Base-by-base conservation (phyloP, 2,329 filamentous ascomycete species). In the Claviceps arundinis region DNA sequence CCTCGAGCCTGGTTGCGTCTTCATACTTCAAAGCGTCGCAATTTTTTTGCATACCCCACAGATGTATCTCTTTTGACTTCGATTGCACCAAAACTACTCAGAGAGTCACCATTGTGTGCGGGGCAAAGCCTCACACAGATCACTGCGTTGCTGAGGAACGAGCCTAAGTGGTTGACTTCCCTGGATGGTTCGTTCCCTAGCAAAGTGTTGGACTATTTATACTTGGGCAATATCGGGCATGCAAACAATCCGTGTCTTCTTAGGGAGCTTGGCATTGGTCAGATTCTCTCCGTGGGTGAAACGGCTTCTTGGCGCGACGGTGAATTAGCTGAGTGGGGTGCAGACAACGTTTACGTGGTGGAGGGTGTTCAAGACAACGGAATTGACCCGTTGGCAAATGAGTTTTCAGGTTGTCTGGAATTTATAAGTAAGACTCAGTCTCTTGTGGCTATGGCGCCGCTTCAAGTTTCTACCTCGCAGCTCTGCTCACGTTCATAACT, bases 341-440 rank as follows among this genome's bases (percentile, higher is more conserved):
- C 70, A 11, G 84, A 91, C 38, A 93, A 94, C 58, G 71, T 95
- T 17, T 81, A 93, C 63, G 78, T 84, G 59, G 79, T 98, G 37
- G 83, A 91, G 62, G 80, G 85, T 14, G 88, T 98, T 5, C 93
- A 97, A 64, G 93, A 98, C 63, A 98, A 98, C 62, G 93, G 93
- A 4, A 93, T 97, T 55, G 93, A 98, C 67, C 85, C 90, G 4
- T 70, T 98, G 60, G 94, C 84, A 37, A 80, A 85, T 37, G 87
- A 96, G 58, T 95, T 97, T 67, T 78, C 82, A 59, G 77, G 84
- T 41, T 97, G 91, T 63, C 74, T 98, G 46, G 81, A 87, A 30
- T 98, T 97, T 61, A 95, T 98, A 65, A 85, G 91, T 96, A 72
- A 52, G 45, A 19, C 14, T 7, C 43, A 44, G 30, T 26, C 42